Percentiles rank a stretch among this genome's conserved stretches.
phyloP scores from a whole-genome alignment of 345 rosid genomes.

The Capsella bursapastoris region DNA sequence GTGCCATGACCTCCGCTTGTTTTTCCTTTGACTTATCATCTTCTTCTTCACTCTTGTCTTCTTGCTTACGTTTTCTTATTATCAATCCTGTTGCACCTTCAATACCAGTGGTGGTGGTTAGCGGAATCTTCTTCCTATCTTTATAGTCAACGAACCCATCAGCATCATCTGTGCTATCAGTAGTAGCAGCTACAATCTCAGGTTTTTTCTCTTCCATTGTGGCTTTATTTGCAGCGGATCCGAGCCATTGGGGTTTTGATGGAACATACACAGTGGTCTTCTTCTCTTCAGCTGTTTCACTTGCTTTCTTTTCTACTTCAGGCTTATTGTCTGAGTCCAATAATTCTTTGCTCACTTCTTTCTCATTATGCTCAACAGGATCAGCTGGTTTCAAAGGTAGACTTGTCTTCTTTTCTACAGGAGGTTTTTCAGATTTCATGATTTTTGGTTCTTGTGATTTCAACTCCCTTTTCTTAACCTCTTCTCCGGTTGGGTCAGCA shows the following conservation, averaged over 20 bases:
- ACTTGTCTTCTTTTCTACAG: slow-evolving; percentile 44
- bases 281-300: slow-evolving; percentile 50
- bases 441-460: slow-evolving; percentile 51
- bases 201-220: slow-evolving; percentile 45
- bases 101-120: slow-evolving; percentile 43
- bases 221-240: slow-evolving; percentile 67
- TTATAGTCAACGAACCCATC: slow-evolving; percentile 85
- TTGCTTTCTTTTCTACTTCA: slow-evolving; percentile 47
- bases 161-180: slow-evolving; percentile 44
- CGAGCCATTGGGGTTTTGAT: slow-evolving; percentile 92
- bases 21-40: slow-evolving; percentile 48
- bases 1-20: slow-evolving; percentile 63
- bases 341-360: slow-evolving; percentile 37
- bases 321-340: slow-evolving; percentile 40
- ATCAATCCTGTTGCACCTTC: slow-evolving; percentile 81
- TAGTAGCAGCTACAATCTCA: slow-evolving; percentile 44
- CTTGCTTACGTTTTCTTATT: slow-evolving; percentile 75
- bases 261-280: slow-evolving; percentile 54
- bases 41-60: slow-evolving; percentile 46
- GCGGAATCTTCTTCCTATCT: slow-evolving; percentile 63
- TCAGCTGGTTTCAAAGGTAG: slow-evolving; percentile 44
- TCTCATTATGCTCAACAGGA: slow-evolving; percentile 43
- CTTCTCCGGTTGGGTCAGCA: slow-evolving; percentile 92
- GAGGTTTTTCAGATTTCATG: slow-evolving; percentile 47
- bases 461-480: slow-evolving; percentile 62